phyloP scores from a whole-genome alignment of 768 basidiomycete genomes.

The Trametes coccinea region DNA sequence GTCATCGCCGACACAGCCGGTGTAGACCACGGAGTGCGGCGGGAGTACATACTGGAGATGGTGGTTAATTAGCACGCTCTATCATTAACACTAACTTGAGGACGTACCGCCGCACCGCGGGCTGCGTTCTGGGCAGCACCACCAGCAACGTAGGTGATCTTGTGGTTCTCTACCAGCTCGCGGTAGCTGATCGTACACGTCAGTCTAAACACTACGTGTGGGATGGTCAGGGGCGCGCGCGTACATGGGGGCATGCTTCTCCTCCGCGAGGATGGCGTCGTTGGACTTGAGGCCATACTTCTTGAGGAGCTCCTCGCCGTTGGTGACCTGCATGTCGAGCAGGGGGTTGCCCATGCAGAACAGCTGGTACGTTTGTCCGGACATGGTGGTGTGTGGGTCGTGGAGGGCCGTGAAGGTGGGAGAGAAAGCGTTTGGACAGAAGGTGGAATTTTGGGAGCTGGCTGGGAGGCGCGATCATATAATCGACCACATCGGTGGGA shows the following conservation, averaged over 20 bases:
- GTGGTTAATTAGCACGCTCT: background rate
- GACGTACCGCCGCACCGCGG: conserved; percentile 88
- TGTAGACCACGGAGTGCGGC: conserved; percentile 84
- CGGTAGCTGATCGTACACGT: conserved; percentile 64
- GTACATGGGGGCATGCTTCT: conserved; percentile 86
- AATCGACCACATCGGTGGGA: conserved; percentile 14
- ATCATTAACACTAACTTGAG: background rate
- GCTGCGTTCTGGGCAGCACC: conserved; percentile 97
- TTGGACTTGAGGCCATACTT: conserved; percentile 93
- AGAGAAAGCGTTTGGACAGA: background rate
- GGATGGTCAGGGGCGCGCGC: conserved; percentile 25
- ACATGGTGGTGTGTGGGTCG: conserved; percentile 33
- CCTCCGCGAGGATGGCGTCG: conserved; percentile 93
- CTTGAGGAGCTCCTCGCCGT: conserved; percentile 79
- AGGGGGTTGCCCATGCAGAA: conserved; percentile 96
- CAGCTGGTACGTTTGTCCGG: conserved; percentile 55
- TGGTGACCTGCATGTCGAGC: conserved; percentile 91
- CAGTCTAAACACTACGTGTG: background rate
- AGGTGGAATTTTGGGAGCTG: conserved; percentile 7
- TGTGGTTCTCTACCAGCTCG: conserved; percentile 73
- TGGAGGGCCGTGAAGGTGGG: conserved; percentile 7
- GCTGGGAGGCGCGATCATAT: background rate
- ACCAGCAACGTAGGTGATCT: conserved; percentile 91
- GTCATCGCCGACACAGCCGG: conserved; percentile 93
- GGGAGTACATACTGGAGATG: conserved; percentile 82